Evolutionary conservation across 148 eudicot genomes (phyloP), one percentile per base, ranked within the genome.

Genomic region (Rhododendron ferrugineum): DNA sequence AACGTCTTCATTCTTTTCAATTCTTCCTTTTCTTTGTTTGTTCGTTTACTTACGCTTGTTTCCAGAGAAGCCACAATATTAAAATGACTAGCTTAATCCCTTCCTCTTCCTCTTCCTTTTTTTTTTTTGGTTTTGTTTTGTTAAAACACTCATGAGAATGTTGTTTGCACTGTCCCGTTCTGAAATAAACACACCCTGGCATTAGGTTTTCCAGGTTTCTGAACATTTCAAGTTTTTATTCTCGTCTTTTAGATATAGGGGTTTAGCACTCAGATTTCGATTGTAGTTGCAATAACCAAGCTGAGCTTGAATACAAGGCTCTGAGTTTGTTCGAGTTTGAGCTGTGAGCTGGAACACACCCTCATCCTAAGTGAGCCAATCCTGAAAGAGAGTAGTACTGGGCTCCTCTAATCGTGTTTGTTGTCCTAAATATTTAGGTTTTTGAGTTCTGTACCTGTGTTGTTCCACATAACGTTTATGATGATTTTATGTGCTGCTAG

Each of bases 401-500:
- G 46, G 28, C 47, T 56, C 34, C 40, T 32, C 42, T 32, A 44
- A 30, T 9, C 6, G 5, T 10, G 16, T 62, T 37, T 23, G 8
- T 3, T 11, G 34, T 60, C 74, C 28, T 81, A 18, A 68, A 75
- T 46, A 37, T 68, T 64, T 8, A 74, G 46, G 20, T 64, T 79
- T 84, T 54, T 74, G 64, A 26, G 75, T 74, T 40, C 5, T 84
- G 79, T 50, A 13, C 34, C 37, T 23, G n/a, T 44, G 47, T 73
- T 62, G 78, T 72, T 11, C 64, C 4, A 40, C 36, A 0, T 64
- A 34, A 64, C 36, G 22, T 84, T 75, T 46, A 68, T 18, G 40
- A 80, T 40, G 14, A 40, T 77, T 78, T 72, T 85, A 13, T 80
- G 30, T 30, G n/a, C 32, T 11, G 83, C 58, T 91, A 90, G 93